These are phyloP conservation scores for Claviceps sp. DNA, from an alignment of 2,329 filamentous ascomycete species.

Conservation along the genomic window DNA sequence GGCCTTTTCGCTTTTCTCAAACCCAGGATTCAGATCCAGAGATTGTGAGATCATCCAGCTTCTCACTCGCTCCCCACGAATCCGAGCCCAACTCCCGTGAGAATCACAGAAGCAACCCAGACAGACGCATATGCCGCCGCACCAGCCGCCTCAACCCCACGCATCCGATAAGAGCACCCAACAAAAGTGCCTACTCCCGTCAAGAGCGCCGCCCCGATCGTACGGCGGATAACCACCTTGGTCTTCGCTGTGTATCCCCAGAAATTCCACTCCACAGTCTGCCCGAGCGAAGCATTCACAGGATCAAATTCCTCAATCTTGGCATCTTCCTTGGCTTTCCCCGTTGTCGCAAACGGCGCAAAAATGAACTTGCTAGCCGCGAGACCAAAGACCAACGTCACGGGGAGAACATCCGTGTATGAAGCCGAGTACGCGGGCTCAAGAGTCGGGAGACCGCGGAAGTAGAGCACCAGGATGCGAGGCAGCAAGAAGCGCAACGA, in stretches of 20 bases:
- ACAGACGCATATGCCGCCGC: conserved; percentile 59
- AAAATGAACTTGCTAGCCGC: conserved; percentile 71
- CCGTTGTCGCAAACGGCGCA: conserved; percentile 46
- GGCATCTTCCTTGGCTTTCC: conserved; percentile 33
- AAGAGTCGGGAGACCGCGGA: conserved; percentile 57
- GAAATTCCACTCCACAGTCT: conserved; percentile 61
- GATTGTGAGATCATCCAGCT: background rate
- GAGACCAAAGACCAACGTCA: conserved; percentile 45
- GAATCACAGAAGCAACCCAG: conserved; percentile 54
- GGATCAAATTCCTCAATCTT: conserved; percentile 46
- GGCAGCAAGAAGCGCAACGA: conserved; percentile 61
- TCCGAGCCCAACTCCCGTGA: conserved; percentile 44
- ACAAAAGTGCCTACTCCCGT: conserved; percentile 48
- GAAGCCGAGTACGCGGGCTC: conserved; percentile 52
- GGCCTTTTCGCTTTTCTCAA: background rate
- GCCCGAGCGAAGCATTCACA: conserved; percentile 46
- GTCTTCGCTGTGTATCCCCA: conserved; percentile 54
- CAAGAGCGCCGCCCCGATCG: conserved; percentile 42
- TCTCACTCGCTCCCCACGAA: conserved; percentile 32
- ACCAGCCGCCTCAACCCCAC: conserved; percentile 56
- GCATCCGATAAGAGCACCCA: conserved; percentile 51
- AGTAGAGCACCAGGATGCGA: conserved; percentile 58
- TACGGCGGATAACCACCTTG: conserved; percentile 52
- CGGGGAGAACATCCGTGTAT: conserved; percentile 47
- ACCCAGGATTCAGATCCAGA: background rate